phyloP scores from a whole-genome alignment of 163 green algal species.

The Trebouxia gelatinosa region DNA sequence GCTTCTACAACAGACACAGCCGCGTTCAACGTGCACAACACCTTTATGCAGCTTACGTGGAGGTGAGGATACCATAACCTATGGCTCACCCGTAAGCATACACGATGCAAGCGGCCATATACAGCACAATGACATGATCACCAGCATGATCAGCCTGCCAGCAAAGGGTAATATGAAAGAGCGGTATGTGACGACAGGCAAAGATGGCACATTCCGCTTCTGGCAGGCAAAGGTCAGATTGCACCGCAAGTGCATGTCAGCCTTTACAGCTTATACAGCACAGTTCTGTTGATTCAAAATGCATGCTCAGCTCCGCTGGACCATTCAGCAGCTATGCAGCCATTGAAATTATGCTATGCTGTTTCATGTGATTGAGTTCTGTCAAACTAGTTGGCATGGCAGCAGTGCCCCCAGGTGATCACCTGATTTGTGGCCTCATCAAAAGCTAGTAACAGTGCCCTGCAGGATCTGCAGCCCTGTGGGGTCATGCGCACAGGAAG shows the following conservation, averaged over 20 bases:
- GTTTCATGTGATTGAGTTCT: too few relatives aligned
- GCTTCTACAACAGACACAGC: neutral
- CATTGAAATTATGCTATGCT: too few relatives aligned
- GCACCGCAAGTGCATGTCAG: too few relatives aligned
- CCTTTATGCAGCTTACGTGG: conserved; percentile 10
- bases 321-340: too few relatives aligned
- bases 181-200: conserved; percentile 53
- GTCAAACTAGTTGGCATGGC: too few relatives aligned
- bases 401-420: too few relatives aligned
- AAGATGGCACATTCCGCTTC: conserved; percentile 62
- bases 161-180: conserved; percentile 31
- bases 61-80: conserved; percentile 13
- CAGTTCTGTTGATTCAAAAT: too few relatives aligned
- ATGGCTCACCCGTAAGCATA: neutral
- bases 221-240: conserved; percentile 70
- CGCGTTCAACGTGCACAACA: too few relatives aligned
- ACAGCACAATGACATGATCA: conserved; percentile 58
- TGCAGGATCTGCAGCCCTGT: conserved; percentile 10
- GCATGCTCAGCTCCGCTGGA: too few relatives aligned
- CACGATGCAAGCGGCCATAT: neutral
- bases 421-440: too few relatives aligned
- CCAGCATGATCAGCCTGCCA: conserved; percentile 38
- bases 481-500: conserved; percentile 27
- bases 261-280: too few relatives aligned
- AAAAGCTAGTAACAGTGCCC: too few relatives aligned